Evolutionary conservation across 169 alveolate species (phyloP), one percentile per base, ranked within the genome.

Genomic region (Miamiensis avidus): DNA sequence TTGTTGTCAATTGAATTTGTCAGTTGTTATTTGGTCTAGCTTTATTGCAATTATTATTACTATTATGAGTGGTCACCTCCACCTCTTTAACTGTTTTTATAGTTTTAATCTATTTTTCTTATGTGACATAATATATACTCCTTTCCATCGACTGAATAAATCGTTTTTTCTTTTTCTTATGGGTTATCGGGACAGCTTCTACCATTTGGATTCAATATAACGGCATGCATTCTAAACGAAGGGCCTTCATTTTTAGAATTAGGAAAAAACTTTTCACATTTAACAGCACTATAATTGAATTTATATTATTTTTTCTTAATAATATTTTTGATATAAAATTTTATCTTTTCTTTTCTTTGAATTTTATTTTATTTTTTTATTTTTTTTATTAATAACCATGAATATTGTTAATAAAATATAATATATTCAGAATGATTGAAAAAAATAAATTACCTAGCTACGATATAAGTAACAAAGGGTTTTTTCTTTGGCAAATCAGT

Each of bases 401-500:
- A 11, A 11, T 49, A 49, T 11, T 4, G 69, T n/a, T n/a, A n/a
- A n/a, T n/a, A n/a, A n/a, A n/a, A n/a, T n/a, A n/a, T n/a, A n/a
- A n/a, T n/a, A n/a, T n/a, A n/a, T n/a, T n/a, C n/a, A n/a, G n/a
- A n/a, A 11, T 49, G 20, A 11, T 49, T 49, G 20, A 49, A 11
- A 49, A 11, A 11, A 11, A 11, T 49, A 11, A 49, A 11, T 49
- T 49, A 49, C 69, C 69, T 49, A 28, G 96, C 96, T 0, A 92
- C 96, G 0, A 92, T 87, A 76, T 92, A 92, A 34, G 88, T 85
- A 31, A 92, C 96, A 15, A 78, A 27, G 29, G 96, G 96, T 69
- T 89, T 83, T 78, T 89, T 91, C 81, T 93, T 93, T 20, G 96
- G 96, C 16, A 93, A 75, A 76, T 88, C 92, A 29, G 96, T 93